These are phyloP conservation scores for Ustanciosporium gigantosporum DNA, from an alignment of 1,284 basidiomycete genomes.

Conservation along the genomic window DNA sequence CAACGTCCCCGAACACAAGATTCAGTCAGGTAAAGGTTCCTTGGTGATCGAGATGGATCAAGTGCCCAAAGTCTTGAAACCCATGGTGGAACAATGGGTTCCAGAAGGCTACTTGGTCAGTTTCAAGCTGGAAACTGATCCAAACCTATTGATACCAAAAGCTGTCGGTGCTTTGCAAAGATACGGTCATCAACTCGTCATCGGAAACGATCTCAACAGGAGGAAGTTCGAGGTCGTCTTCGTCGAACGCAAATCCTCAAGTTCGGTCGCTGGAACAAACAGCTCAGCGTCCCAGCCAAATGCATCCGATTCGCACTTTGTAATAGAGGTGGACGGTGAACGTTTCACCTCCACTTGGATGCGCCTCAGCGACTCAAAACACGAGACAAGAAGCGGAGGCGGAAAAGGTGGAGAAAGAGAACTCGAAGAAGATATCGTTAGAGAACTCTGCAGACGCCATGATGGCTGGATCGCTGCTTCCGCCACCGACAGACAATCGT, in stretches of 20 bases:
- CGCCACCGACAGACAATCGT: no score
- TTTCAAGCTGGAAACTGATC: conserved; percentile 98
- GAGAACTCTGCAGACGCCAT: conserved; percentile 76
- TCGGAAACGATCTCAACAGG: conserved; percentile 87
- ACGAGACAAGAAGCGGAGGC: conserved; percentile 5
- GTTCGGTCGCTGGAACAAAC: not conserved
- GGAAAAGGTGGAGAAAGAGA: conserved; percentile 63
- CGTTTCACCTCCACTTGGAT: conserved; percentile 74
- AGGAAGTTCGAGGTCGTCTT: conserved; percentile 92
- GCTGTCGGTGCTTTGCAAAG: conserved; percentile 81
- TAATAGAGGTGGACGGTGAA: conserved; percentile 23
- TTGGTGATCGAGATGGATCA: conserved; percentile 97
- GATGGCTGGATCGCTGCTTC: conserved; percentile 67
- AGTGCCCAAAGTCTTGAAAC: conserved; percentile 91
- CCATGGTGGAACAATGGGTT: conserved; percentile 91
- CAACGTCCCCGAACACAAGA: conserved; percentile 93
- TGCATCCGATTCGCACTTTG: not conserved
- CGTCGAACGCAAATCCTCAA: conserved; percentile 64
- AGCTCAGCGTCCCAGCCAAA: not conserved
- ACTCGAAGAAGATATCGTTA: conserved; percentile 89
- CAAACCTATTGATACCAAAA: conserved; percentile 81
- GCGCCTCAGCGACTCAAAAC: conserved; percentile 63
- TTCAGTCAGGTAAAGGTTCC: conserved; percentile 86
- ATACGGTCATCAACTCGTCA: conserved; percentile 96
- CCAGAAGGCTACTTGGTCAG: conserved; percentile 89